Base-by-base conservation (phyloP, 495 filamentous ascomycete genomes). In the Copromyces sp. region DNA sequence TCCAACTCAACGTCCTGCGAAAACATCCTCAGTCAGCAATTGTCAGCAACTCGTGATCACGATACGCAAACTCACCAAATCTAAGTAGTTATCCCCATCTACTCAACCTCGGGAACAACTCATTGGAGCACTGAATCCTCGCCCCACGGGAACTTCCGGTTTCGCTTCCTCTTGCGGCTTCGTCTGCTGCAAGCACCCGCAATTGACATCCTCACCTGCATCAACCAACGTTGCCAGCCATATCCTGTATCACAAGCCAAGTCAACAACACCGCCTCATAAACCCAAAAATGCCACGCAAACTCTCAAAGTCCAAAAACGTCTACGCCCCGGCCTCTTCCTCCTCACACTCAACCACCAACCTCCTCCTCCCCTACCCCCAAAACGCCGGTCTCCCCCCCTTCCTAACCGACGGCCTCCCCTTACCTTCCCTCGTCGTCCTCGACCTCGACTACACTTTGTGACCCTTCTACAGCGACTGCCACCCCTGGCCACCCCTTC, bases 381-480 rank as follows among this genome's bases (percentile, higher is more conserved):
- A 71, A 83, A 85, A 65, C 68, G 68, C 9, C 69, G 68, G 70
- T 9, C 37, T 14, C 73, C 79, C 65, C 39, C 73, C 70, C 73
- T 84, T 78, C 72, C 79, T 97, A 79, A 87, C 82, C 68, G 94
- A 99, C 81, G 89, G 89, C 71, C 87, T 89, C 0, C 92, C 93
- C 1, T 89, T 99, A 3, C 95, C 95, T 1, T 93, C 91, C 74
- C 82, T 96, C 73, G 87, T 99, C 74, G 91, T 92, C 72, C 97
- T 99, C 82, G 95, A 99, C 80, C 87, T 98, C 69, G 95, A 99
- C 85, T 98, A 97, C 84, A 99, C 95, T 0, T 86, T 99, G 1
- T 98, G 95, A 95, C 93, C 94, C 4, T 97, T 97, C 84, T 99
- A 95, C 94, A 90, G 94, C 3, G 95, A 98, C 84, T 97, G 94